Percentiles rank a stretch among this genome's conserved stretches.
Conservation (phyloP, 768 basidiomycete genomes). For the Lentinula raphanica region DNA sequence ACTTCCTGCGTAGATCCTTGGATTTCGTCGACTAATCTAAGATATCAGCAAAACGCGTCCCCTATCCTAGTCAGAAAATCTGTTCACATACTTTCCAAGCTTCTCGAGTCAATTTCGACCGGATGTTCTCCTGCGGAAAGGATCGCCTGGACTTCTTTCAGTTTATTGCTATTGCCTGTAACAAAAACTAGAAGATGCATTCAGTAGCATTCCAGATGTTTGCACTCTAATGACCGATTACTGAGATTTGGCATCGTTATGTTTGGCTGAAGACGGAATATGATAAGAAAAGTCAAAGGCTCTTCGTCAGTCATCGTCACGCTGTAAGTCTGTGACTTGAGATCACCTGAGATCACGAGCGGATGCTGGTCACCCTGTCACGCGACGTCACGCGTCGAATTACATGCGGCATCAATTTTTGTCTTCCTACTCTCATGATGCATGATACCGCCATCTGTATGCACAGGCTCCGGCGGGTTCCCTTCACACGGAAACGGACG, state of each 20-base stretch:
- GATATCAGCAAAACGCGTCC: too few species aligned
- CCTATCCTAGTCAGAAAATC: too few species aligned
- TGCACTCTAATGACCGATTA: background rate
- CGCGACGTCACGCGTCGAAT: too few species aligned
- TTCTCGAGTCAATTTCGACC: constrained; percentile 72
- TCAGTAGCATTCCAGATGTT: background rate
- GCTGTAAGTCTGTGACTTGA: too few species aligned
- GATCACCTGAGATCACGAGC: too few species aligned
- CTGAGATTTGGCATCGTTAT: background rate
- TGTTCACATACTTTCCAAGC: constrained; percentile 79
- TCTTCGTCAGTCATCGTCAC: too few species aligned
- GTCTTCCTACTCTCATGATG: too few species aligned
- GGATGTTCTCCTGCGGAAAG: constrained; percentile 57
- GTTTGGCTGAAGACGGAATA: too few species aligned
- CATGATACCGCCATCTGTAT: too few species aligned
- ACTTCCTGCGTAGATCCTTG: constrained; percentile 93
- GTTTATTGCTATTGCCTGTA: constrained; percentile 91
- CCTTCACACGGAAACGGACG: background rate
- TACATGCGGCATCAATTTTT: too few species aligned
- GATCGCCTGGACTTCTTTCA: constrained; percentile 84
- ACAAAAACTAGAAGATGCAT: constrained; percentile 66
- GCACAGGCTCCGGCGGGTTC: background rate
- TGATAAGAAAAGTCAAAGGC: too few species aligned
- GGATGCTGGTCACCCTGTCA: too few species aligned
- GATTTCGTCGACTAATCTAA: constrained; percentile 74